These are phyloP conservation scores for Blepharisma japonicum DNA, from an alignment of 73 alveolate species.

Conservation along the genomic window DNA sequence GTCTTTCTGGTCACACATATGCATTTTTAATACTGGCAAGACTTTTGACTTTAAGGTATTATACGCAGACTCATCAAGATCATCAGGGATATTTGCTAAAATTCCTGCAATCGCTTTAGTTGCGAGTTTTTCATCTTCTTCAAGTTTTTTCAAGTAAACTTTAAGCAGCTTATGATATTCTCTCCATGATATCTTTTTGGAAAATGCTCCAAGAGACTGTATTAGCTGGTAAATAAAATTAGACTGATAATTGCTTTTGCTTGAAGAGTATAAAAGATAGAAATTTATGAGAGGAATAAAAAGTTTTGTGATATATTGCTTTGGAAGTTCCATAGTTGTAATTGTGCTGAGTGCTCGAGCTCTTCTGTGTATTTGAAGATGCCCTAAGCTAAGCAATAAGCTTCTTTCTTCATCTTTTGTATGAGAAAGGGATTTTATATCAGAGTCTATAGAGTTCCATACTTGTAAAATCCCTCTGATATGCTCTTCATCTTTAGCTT, in stretches of 20 bases:
- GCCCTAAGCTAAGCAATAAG: not conserved
- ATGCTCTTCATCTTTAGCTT: constrained; percentile 22
- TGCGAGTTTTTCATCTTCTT: not conserved
- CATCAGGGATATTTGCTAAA: not conserved
- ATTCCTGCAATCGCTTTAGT: not conserved
- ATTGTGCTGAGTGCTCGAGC: not conserved
- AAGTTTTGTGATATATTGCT: not conserved
- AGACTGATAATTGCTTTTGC: not conserved
- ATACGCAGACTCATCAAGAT: not conserved
- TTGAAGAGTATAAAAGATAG: not conserved
- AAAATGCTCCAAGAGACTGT: not conserved
- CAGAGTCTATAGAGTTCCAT: not conserved
- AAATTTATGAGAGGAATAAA: not conserved
- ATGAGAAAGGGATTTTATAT: not conserved
- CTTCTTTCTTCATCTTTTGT: not conserved
- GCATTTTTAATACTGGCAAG: not conserved
- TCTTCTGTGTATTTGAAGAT: constrained; percentile 25
- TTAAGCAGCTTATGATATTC: not conserved
- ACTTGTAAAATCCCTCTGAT: constrained; percentile 2
- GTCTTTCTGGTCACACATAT: not conserved
- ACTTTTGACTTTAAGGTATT: not conserved
- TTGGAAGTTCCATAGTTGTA: not conserved
- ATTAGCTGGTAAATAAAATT: not conserved
- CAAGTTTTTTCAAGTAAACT: not conserved
- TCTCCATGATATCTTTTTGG: not conserved